Percentiles rank a stretch among this genome's conserved stretches.
These are phyloP conservation scores for Schizothecium vesticola DNA, from an alignment of 495 filamentous ascomycete genomes.

Conservation along the genomic window DNA sequence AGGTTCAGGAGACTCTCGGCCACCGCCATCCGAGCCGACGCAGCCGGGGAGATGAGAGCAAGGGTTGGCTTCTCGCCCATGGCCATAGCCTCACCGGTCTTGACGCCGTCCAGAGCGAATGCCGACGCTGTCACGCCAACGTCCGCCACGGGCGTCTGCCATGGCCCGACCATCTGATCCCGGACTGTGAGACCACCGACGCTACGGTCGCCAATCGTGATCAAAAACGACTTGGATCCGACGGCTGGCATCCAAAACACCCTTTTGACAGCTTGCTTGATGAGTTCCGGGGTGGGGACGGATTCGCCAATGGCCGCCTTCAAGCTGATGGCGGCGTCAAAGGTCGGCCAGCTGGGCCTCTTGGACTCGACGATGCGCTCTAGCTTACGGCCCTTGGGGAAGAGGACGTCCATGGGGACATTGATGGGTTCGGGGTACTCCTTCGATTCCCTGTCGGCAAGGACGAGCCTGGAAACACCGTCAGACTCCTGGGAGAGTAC, in stretches of 20 bases:
- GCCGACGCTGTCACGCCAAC: conserved; percentile 86
- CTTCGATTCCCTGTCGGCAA: conserved; percentile 75
- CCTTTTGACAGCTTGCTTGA: conserved; percentile 69
- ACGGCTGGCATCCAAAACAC: conserved; percentile 83
- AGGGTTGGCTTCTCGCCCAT: conserved; percentile 93
- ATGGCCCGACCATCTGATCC: conserved; percentile 95
- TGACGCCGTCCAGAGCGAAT: conserved; percentile 55
- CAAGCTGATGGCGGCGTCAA: conserved; percentile 55
- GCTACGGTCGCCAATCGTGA: conserved; percentile 90
- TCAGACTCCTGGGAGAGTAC: conserved; percentile 59
- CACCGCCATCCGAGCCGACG: conserved; percentile 96
- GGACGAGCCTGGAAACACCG: conserved; percentile 63
- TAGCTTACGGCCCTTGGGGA: conserved; percentile 86
- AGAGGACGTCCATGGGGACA: conserved; percentile 83
- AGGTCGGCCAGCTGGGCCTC: conserved; percentile 60
- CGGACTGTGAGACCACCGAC: conserved; percentile 84
- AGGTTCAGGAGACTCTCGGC: conserved; percentile 91
- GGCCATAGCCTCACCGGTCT: conserved; percentile 89
- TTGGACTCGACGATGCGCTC: conserved; percentile 71
- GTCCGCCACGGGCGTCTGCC: conserved; percentile 94
- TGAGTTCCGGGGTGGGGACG: conserved; percentile 55
- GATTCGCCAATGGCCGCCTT: conserved; percentile 44
- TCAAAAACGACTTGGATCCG: conserved; percentile 92
- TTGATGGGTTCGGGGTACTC: conserved; percentile 79
- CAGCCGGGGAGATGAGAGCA: conserved; percentile 83